These are phyloP conservation scores for Botryosphaeria dothidea DNA, from an alignment of 2,329 filamentous ascomycete species.

Conservation along the genomic window DNA sequence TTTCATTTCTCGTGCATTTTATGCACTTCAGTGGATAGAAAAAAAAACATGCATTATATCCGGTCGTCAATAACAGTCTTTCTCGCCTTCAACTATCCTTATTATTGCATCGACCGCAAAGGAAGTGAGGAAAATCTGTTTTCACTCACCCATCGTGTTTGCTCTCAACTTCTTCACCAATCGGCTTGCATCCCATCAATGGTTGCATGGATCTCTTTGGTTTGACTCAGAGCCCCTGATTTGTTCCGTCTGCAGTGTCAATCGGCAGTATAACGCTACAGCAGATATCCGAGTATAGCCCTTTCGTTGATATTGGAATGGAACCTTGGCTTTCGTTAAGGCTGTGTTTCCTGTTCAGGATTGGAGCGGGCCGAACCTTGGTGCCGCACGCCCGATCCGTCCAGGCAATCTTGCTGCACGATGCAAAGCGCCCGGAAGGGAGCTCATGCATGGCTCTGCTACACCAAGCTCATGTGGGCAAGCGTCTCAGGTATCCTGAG, in stretches of 20 bases:
- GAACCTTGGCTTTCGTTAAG: background rate
- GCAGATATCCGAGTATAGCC: background rate
- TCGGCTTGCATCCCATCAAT: background rate
- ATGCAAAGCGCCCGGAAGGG: conserved; percentile 3
- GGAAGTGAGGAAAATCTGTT: too few relatives aligned
- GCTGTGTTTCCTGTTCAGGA: background rate
- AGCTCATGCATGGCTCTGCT: background rate
- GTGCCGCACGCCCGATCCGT: background rate
- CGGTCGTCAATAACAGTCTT: too few relatives aligned
- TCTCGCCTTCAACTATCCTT: too few relatives aligned
- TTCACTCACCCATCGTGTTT: too few relatives aligned
- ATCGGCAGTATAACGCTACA: background rate
- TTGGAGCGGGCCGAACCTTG: background rate
- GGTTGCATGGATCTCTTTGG: background rate
- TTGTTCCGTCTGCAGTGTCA: background rate
- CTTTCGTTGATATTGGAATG: background rate
- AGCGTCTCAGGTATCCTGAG: background rate
- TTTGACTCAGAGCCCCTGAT: background rate
- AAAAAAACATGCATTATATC: too few relatives aligned
- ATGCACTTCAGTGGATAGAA: too few relatives aligned
- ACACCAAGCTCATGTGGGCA: background rate
- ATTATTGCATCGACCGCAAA: too few relatives aligned
- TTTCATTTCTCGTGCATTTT: too few relatives aligned
- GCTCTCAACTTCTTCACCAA: background rate
- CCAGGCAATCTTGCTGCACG: background rate